A percentile compares a stretch with the other conserved stretches of the same genome.
These are phyloP conservation scores for Cajanus cajan DNA, from an alignment of 306 rosid genomes.

Conservation along the genomic window DNA sequence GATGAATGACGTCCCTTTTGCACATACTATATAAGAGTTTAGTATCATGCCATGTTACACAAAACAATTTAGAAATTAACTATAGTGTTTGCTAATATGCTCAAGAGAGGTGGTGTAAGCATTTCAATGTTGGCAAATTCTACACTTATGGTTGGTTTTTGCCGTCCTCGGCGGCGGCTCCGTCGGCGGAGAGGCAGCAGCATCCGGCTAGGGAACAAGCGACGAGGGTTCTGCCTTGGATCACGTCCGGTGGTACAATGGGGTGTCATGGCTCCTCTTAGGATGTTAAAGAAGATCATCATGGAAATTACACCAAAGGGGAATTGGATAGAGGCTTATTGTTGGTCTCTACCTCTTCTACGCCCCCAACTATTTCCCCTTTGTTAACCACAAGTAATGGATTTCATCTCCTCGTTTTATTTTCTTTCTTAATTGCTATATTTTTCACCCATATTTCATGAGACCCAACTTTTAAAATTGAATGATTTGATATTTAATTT, in stretches of 20 bases:
- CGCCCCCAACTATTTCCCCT: slow-evolving; percentile 85
- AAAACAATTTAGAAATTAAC: not conserved
- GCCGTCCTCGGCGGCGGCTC: slow-evolving; percentile 52
- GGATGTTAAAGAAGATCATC: slow-evolving; percentile 72
- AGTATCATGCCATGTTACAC: slow-evolving; percentile 1
- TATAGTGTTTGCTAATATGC: slow-evolving; percentile 35
- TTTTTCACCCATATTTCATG: too few relatives aligned
- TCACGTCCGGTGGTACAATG: slow-evolving; percentile 60
- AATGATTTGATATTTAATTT: too few relatives aligned
- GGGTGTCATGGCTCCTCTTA: slow-evolving; percentile 65
- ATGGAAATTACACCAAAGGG: slow-evolving; percentile 68
- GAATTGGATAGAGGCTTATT: slow-evolving; percentile 60
- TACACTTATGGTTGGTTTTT: slow-evolving; percentile 50
- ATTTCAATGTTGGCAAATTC: slow-evolving; percentile 63
- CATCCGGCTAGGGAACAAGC: slow-evolving; percentile 67
- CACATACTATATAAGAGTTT: slow-evolving; percentile 43
- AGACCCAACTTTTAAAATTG: too few relatives aligned
- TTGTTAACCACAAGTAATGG: slow-evolving; percentile 44
- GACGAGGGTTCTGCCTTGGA: slow-evolving; percentile 69
- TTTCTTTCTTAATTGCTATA: too few relatives aligned
- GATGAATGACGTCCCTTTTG: slow-evolving; percentile 43
- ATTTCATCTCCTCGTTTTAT: not conserved
- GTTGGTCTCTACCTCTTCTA: slow-evolving; percentile 69
- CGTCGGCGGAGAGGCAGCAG: slow-evolving; percentile 62
- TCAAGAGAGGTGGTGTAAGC: slow-evolving; percentile 52